These are phyloP conservation scores for Brettanomyces custersianus DNA, from an alignment of 805 yeast species.

Conservation along the genomic window DNA sequence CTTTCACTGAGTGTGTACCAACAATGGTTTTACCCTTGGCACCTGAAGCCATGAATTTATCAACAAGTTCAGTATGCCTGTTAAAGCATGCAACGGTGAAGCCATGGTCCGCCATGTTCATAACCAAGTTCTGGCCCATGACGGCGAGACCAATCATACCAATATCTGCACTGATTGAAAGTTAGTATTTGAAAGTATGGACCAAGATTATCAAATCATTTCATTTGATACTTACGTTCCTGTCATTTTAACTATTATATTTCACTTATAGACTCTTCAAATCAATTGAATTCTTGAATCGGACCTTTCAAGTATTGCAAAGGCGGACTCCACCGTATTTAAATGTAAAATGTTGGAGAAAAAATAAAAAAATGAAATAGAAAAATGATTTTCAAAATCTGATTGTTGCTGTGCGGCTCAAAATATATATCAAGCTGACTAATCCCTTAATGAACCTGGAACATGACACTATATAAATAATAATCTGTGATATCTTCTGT, in stretches of 20 bases:
- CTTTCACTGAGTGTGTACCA: conserved; percentile 91
- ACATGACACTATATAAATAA: neutral
- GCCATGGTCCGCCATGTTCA: conserved; percentile 98
- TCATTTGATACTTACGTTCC: neutral
- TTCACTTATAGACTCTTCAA: conserved; percentile 12
- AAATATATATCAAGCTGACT: too few species aligned
- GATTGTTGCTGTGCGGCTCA: too few species aligned
- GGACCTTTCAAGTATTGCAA: too few species aligned
- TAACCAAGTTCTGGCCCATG: conserved; percentile 97
- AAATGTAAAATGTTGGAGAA: too few species aligned
- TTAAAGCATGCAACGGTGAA: conserved; percentile 96
- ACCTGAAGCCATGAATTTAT: conserved; percentile 84
- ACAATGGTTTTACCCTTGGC: conserved; percentile 96
- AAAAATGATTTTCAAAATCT: too few species aligned
- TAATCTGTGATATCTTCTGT: neutral
- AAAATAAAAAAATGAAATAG: too few species aligned
- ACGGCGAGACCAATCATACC: conserved; percentile 99
- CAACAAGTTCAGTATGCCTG: conserved; percentile 96
- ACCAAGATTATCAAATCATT: too few species aligned
- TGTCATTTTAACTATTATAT: neutral
- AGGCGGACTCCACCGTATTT: too few species aligned
- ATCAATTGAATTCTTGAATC: too few species aligned
- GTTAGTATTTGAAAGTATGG: too few species aligned
- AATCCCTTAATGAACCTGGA: too few species aligned
- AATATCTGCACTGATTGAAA: conserved; percentile 68